phyloP scores from a whole-genome alignment of 2,329 filamentous ascomycete genomes.

The Botrytis aclada region DNA sequence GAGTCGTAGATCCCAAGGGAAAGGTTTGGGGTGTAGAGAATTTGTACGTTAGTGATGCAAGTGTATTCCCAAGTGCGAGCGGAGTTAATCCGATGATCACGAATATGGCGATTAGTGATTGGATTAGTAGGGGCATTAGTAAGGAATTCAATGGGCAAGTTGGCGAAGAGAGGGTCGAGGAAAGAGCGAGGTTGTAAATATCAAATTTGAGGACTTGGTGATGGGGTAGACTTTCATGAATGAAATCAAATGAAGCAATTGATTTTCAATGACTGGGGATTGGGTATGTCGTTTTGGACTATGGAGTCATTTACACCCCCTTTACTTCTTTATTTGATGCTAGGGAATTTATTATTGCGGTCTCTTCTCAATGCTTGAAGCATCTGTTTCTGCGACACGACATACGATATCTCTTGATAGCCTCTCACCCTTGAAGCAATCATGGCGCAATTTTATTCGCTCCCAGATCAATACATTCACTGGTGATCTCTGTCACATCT shows the following conservation, averaged over 20 bases:
- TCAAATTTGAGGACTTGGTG: background rate
- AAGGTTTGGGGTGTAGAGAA: constrained; percentile 63
- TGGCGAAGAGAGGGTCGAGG: background rate
- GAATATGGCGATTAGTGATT: constrained; percentile 66
- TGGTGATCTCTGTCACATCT: background rate
- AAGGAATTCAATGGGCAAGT: constrained; percentile 41
- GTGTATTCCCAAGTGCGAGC: constrained; percentile 71
- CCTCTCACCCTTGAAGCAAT: background rate
- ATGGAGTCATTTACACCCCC: background rate
- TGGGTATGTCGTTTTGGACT: background rate
- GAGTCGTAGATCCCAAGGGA: constrained; percentile 58
- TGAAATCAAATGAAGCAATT: background rate
- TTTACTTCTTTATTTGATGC: background rate
- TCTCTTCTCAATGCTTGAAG: background rate
- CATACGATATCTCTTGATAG: background rate
- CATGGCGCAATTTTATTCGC: background rate
- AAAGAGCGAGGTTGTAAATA: constrained; percentile 22
- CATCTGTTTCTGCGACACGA: background rate
- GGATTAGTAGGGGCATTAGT: constrained; percentile 58
- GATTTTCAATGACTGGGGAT: background rate
- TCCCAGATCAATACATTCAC: background rate
- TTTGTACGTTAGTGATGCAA: constrained; percentile 70
- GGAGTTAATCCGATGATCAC: constrained; percentile 84
- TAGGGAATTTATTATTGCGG: background rate
- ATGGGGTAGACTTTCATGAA: background rate